Conservation (phyloP, 2,329 filamentous ascomycete species). For the Aspergillus melleus region DNA sequence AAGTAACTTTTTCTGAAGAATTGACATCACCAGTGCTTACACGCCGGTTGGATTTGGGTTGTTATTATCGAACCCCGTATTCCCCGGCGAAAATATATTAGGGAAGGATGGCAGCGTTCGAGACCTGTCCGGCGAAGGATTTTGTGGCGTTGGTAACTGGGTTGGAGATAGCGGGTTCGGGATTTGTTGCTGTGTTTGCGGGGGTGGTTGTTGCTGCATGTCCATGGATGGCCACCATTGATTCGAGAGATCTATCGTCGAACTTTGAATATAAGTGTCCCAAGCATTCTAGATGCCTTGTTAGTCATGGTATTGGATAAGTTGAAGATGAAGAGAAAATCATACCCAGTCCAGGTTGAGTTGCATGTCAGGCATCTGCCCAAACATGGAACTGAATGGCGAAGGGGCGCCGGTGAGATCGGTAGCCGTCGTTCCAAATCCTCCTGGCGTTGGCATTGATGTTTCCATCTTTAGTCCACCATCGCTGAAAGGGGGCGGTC, state of each 20-base stretch:
- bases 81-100: constrained; percentile 16
- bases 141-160: constrained; percentile 20
- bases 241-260: constrained; percentile 45
- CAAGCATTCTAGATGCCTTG: constrained; percentile 57
- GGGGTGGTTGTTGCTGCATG: constrained; percentile 23
- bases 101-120: constrained; percentile 15
- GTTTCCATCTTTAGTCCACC: constrained; percentile 32
- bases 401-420: constrained; percentile 47
- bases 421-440: constrained; percentile 29
- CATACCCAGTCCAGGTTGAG: constrained; percentile 64
- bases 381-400: constrained; percentile 57
- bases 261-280: constrained; percentile 68
- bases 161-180: constrained; percentile 24
- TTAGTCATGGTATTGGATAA: constrained; percentile 25
- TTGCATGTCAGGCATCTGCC: constrained; percentile 57
- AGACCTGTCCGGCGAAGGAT: constrained; percentile 15
- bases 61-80: constrained; percentile 15
- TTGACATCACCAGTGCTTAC: neutral
- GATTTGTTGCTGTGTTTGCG: constrained; percentile 12
- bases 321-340: constrained; percentile 12
- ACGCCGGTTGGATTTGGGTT: neutral
- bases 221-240: constrained; percentile 42
- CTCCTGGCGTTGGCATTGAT: constrained; percentile 24
- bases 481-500: constrained; percentile 31
- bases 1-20: neutral